Conservation (phyloP, 345 rosid genomes). For the Anacardium occidentale region DNA sequence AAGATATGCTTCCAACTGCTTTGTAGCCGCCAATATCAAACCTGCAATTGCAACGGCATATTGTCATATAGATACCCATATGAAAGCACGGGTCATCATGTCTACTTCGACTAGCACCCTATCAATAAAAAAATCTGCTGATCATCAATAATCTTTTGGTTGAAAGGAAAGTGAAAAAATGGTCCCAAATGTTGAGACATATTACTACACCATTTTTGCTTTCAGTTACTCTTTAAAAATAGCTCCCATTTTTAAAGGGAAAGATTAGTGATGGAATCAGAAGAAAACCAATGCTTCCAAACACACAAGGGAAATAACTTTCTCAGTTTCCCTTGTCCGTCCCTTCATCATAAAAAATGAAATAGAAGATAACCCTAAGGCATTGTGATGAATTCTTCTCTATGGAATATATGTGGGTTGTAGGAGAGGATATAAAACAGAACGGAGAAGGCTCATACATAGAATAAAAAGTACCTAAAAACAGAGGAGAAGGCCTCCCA, state of each 20-base stretch:
- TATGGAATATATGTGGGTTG: neutral
- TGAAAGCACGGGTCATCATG: neutral
- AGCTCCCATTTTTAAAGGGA: neutral
- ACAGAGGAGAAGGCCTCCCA: slow-evolving; percentile 78
- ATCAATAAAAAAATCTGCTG: neutral
- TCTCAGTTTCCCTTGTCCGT: neutral
- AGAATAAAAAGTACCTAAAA: slow-evolving; percentile 56
- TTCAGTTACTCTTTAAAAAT: neutral
- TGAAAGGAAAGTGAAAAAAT: neutral
- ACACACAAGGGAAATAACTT: neutral
- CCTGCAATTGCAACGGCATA: slow-evolving; percentile 43
- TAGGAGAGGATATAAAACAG: neutral
- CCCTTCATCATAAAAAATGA: neutral
- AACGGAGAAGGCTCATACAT: neutral
- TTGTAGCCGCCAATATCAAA: slow-evolving; percentile 72
- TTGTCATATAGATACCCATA: slow-evolving; percentile 3
- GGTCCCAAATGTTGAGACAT: neutral
- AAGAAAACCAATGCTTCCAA: neutral
- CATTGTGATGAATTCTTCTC: neutral
- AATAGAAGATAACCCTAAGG: neutral
- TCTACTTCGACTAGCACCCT: neutral
- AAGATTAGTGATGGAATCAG: neutral
- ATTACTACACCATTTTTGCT: neutral
- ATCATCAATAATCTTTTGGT: neutral
- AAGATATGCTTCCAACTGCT: slow-evolving; percentile 59